Evolutionary conservation across 2,329 filamentous ascomycete genomes (phyloP), one percentile per base, ranked within the genome.

Genomic region (Xylaria polymorpha): DNA sequence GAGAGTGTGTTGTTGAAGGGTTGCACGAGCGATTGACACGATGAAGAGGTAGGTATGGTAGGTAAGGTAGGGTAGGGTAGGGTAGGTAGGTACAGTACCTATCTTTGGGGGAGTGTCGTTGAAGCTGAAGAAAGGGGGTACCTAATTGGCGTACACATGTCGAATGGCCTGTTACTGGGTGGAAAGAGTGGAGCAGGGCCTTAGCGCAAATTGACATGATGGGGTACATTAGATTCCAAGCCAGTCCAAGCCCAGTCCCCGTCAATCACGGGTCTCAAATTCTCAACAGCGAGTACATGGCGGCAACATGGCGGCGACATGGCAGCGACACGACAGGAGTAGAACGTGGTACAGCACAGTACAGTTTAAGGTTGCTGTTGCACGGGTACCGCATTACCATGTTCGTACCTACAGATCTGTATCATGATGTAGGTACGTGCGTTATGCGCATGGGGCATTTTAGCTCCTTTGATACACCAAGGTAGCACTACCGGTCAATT

Each of bases 81-180:
- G n/a, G n/a, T n/a, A n/a, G n/a, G n/a, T n/a, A n/a, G n/a, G n/a
- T n/a, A n/a, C n/a, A n/a, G n/a, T n/a, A n/a, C n/a, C n/a, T n/a
- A 50, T 44, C 43, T 39, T 51, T 60, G 20, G 44, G 14, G 43
- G 12, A 22, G 4, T 55, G 57, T 60, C 50, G 46, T 68, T 67
- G 63, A 69, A 66, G 66, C 55, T 55, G 56, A 51, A 67, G 64
- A 65, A 69, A 64, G 55, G 59, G 41, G 64, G 61, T 63, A 70
- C 39, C 39, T 59, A 59, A 66, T 66, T 60, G 46, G 61, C 61
- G 50, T 68, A 68, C 64, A 57, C 25, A 32, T 66, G 62, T 66
- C 58, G 64, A 61, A 55, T 44, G 39, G 50, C 53, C 48, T 51
- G 65, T 60, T 55, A 60, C 53, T 63, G 53, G 58, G 35, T 32